Evolutionary conservation across 805 yeast genomes (phyloP).

Genomic region (Zygoascus biomembranicola): DNA sequence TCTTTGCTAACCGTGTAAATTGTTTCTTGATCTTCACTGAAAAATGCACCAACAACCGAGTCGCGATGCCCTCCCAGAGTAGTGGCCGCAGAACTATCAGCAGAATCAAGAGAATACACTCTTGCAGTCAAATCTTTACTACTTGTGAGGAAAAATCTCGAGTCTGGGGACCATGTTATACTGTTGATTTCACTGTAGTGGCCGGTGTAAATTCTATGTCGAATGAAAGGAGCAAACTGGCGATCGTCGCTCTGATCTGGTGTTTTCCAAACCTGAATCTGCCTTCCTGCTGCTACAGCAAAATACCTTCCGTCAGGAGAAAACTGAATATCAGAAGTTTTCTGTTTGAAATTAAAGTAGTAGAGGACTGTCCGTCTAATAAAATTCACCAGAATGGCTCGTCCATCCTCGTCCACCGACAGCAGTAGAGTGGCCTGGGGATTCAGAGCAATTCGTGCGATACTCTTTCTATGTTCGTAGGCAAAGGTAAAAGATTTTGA

Average conservation of each 20-base stretch:
- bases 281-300: conserved; percentile 77
- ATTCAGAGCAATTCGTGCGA: conserved; percentile 72
- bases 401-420: conserved; percentile 83
- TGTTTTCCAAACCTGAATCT: conserved; percentile 88
- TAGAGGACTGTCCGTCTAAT: conserved; percentile 77
- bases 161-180: conserved; percentile 83
- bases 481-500: conserved; percentile 82
- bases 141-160: conserved; percentile 76
- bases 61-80: conserved; percentile 91
- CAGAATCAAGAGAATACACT: conserved; percentile 65
- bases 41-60: conserved; percentile 78
- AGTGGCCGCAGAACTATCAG: conserved; percentile 69
- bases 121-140: conserved; percentile 87
- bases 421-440: conserved; percentile 71
- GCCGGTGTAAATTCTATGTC: conserved; percentile 85
- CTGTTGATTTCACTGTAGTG: conserved; percentile 77
- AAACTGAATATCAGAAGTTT: conserved; percentile 66
- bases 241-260: conserved; percentile 75
- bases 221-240: conserved; percentile 92
- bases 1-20: conserved; percentile 90
- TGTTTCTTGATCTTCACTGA: conserved; percentile 77
- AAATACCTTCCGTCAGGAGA: conserved; percentile 83
- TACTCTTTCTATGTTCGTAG: conserved; percentile 86
- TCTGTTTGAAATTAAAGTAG: conserved; percentile 86
- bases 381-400: conserved; percentile 87